These are phyloP conservation scores for Xylaria arbuscula DNA, from an alignment of 2,329 filamentous ascomycete genomes.

Conservation along the genomic window DNA sequence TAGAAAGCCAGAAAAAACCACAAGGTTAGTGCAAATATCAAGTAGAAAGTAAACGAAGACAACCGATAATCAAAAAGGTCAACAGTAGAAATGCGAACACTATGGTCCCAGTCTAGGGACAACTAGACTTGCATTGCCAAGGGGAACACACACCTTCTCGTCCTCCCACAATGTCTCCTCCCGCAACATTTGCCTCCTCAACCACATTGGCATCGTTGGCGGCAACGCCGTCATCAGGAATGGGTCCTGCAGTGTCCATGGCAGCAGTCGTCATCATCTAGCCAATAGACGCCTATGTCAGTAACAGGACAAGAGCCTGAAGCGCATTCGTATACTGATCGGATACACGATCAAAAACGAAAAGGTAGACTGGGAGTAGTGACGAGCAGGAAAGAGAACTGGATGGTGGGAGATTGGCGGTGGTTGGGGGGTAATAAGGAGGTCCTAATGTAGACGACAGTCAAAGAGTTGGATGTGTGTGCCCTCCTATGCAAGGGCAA, in stretches of 20 bases:
- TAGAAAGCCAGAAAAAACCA: slow-evolving; percentile 13
- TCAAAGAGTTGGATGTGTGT: background rate
- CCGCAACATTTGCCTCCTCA: background rate
- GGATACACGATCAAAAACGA: background rate
- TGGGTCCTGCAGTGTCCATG: slow-evolving; percentile 11
- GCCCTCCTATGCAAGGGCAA: no score
- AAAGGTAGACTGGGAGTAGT: background rate
- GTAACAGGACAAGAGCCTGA: background rate
- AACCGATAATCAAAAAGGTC: background rate
- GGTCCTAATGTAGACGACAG: background rate
- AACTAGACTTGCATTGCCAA: background rate
- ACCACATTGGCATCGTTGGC: background rate
- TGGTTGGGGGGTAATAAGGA: background rate
- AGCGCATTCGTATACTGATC: background rate
- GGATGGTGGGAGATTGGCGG: background rate
- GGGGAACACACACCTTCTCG: slow-evolving; percentile 24
- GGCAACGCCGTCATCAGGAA: background rate
- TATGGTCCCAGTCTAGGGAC: background rate
- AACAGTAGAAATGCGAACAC: background rate
- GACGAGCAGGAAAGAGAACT: background rate
- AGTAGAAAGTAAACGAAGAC: background rate
- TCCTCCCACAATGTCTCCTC: background rate
- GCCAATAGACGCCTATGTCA: background rate
- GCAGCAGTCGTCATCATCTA: background rate
- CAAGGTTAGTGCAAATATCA: slow-evolving; percentile 21